Evolutionary conservation across 1,284 basidiomycete genomes (phyloP).

Genomic region (Dichomitus squalens): DNA sequence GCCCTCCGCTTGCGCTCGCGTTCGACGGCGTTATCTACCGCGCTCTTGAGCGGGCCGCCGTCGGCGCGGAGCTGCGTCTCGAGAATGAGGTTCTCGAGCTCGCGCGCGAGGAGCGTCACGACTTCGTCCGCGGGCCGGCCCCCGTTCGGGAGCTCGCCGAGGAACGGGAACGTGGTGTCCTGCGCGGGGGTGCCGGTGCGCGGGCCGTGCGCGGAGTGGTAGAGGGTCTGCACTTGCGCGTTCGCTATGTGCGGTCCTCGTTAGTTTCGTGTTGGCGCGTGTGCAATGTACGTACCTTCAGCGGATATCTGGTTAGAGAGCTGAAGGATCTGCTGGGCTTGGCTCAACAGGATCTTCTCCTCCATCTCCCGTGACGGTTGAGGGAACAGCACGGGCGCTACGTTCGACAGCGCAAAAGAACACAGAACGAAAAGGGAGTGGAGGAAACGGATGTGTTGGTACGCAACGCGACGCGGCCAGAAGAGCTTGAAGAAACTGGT

Average conservation of each 20-base stretch:
- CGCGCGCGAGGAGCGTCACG: conserved; percentile 46
- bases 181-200: conserved; percentile 20
- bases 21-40: conserved; percentile 26
- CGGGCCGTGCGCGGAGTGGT: conserved; percentile 29
- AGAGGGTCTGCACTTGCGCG: conserved; percentile 24
- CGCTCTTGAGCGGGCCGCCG: conserved; percentile 50
- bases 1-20: conserved; percentile 9
- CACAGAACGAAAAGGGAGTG: conserved; percentile 76
- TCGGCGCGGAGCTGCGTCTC: conserved; percentile 59
- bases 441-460: conserved; percentile 76
- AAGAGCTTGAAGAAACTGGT: conserved; percentile 47
- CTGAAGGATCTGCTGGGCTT: conserved; percentile 31
- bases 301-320: conserved; percentile 44
- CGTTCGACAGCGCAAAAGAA: conserved; percentile 68
- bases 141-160: conserved; percentile 15
- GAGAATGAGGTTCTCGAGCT: conserved; percentile 67
- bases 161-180: conserved; percentile 21
- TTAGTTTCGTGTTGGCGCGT: not conserved
- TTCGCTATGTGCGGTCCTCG: conserved; percentile 2
- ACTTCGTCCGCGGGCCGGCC: conserved; percentile 32
- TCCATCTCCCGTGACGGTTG: conserved; percentile 12
- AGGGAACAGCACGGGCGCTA: conserved; percentile 66
- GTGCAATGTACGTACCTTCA: conserved; percentile 40
- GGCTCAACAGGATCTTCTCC: conserved; percentile 9
- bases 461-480: conserved; percentile 67